phyloP scores from a whole-genome alignment of 108 stramenopile species.

The Cyclotella baltica region DNA sequence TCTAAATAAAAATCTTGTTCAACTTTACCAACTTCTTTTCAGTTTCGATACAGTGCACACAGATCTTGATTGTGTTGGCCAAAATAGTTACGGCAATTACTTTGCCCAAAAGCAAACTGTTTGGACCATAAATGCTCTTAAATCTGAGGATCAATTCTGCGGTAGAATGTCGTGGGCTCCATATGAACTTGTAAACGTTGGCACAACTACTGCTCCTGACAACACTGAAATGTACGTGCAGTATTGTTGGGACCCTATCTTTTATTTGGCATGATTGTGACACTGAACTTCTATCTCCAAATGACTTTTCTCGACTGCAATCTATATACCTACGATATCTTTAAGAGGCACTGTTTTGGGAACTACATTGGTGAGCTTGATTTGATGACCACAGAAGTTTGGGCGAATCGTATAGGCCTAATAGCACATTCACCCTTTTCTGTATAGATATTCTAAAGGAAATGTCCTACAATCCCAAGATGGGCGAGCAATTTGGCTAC shows the following conservation, averaged over 20 bases:
- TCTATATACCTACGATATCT: slow-evolving; percentile 65
- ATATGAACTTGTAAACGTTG: slow-evolving; percentile 64
- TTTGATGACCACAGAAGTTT: neutral
- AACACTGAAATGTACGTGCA: slow-evolving; percentile 40
- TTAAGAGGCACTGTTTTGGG: slow-evolving; percentile 70
- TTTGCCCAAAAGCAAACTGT: slow-evolving; percentile 50
- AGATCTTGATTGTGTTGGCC: slow-evolving; percentile 48
- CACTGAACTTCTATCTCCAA: neutral
- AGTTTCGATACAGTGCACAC: slow-evolving; percentile 36
- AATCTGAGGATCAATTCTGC: slow-evolving; percentile 61
- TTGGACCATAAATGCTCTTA: slow-evolving; percentile 41
- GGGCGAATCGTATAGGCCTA: too few species aligned
- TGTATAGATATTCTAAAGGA: slow-evolving; percentile 57
- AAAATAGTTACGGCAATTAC: slow-evolving; percentile 40
- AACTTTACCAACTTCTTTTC: too few species aligned
- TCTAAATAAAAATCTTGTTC: too few species aligned
- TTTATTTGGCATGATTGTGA: neutral
- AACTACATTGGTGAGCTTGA: slow-evolving; percentile 41
- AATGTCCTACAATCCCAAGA: slow-evolving; percentile 59
- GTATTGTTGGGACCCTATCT: neutral
- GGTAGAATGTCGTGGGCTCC: slow-evolving; percentile 83
- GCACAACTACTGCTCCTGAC: slow-evolving; percentile 44
- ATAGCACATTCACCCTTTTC: neutral
- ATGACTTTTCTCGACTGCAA: slow-evolving; percentile 6
- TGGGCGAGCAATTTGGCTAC: slow-evolving; percentile 65